Conservation (phyloP, 108 stramenopile species). For the Fistulifera pelliculosa region DNA sequence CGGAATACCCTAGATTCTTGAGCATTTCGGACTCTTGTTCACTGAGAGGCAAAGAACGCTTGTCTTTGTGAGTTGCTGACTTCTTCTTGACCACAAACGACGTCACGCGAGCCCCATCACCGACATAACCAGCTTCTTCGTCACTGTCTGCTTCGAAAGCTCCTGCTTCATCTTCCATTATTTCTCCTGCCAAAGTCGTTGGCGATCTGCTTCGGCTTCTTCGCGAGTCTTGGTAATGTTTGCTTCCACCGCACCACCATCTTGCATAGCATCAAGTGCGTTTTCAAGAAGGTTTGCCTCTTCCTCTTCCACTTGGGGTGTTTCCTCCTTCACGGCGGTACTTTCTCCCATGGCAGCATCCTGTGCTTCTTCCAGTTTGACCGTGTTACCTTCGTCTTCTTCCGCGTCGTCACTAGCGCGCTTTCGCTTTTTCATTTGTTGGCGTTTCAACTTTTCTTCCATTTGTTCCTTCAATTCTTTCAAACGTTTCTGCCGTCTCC, state of each 20-base stretch:
- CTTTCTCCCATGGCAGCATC: slow-evolving; percentile 10
- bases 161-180: slow-evolving; percentile 16
- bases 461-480: slow-evolving; percentile 70
- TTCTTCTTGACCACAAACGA: slow-evolving; percentile 1
- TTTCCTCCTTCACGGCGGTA: not conserved
- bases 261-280: slow-evolving; percentile 56
- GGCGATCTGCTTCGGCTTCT: slow-evolving; percentile 74
- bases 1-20: slow-evolving; percentile 46
- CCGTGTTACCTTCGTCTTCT: slow-evolving; percentile 9
- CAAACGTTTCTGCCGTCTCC: slow-evolving; percentile 40
- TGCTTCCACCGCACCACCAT: slow-evolving; percentile 23
- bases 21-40: slow-evolving; percentile 61
- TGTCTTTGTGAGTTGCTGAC: slow-evolving; percentile 14
- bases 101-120: slow-evolving; percentile 11
- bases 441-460: slow-evolving; percentile 55
- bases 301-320: slow-evolving; percentile 25
- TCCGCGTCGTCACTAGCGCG: slow-evolving; percentile 14
- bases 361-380: slow-evolving; percentile 13
- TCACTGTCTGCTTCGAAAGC: slow-evolving; percentile 35
- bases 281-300: slow-evolving; percentile 66
- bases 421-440: slow-evolving; percentile 21
- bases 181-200: slow-evolving; percentile 69
- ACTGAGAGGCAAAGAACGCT: slow-evolving; percentile 30
- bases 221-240: slow-evolving; percentile 51
- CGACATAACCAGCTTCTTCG: slow-evolving; percentile 44